Percentiles rank a stretch among this genome's conserved stretches.
Conservation (phyloP, 2,329 filamentous ascomycete species). For the Claviceps sp. region DNA sequence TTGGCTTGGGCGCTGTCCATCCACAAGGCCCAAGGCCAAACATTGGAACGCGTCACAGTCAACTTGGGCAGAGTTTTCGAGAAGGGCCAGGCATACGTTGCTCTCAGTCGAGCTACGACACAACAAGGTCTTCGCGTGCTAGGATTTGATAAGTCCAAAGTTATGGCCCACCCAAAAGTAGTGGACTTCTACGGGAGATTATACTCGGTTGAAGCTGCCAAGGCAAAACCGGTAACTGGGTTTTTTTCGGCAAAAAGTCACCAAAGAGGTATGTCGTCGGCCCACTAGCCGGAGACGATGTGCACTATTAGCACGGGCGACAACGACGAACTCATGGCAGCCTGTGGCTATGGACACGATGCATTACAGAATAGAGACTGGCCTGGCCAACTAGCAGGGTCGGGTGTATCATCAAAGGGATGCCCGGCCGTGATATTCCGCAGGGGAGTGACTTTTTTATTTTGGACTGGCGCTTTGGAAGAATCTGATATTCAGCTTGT, state of each 20-base stretch:
- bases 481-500: background rate
- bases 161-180: conserved; percentile 86
- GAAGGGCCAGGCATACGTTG: conserved; percentile 95
- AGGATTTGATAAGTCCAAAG: conserved; percentile 77
- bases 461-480: background rate
- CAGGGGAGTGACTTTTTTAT: background rate
- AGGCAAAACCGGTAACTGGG: conserved; percentile 31
- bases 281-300: conserved; percentile 8
- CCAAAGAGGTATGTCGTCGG: conserved; percentile 15
- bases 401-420: background rate
- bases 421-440: background rate
- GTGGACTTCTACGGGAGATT: conserved; percentile 74
- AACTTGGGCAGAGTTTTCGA: conserved; percentile 88
- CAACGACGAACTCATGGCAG: conserved; percentile 34
- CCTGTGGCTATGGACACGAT: conserved; percentile 25
- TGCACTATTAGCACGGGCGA: conserved; percentile 28
- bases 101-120: conserved; percentile 79
- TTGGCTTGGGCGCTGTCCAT: conserved; percentile 95
- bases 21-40: conserved; percentile 95
- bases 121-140: conserved; percentile 80
- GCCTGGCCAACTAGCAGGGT: background rate
- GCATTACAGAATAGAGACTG: background rate
- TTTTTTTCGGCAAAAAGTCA: conserved; percentile 28
- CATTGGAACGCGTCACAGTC: conserved; percentile 84
- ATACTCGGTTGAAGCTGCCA: conserved; percentile 44